Base-by-base conservation (phyloP, 805 yeast genomes). In the Cyberlindnera lachancei region DNA sequence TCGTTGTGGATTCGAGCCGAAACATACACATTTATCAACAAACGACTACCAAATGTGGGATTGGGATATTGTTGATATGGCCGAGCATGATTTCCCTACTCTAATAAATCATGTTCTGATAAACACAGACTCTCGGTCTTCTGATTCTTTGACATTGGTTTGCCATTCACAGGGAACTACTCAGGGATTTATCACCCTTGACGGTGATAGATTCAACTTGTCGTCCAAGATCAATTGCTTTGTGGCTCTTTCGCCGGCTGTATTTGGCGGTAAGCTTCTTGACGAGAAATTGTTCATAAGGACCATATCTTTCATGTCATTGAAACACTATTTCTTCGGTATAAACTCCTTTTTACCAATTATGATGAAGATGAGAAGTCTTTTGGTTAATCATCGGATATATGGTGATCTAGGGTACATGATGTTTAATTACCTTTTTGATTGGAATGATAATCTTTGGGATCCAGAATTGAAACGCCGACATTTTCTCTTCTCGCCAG, bases 141-240 rank as follows among this genome's bases (percentile, higher is more conserved):
- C 68, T 0, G 18, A 16, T 7, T 70, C 76, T 45, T 45, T 88
- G 7, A 66, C 79, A 0, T 56, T 90, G 15, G 67, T 79, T 8
- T 88, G 88, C 2, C 98, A 90, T 53, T 84, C 94, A 12, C 97
- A 92, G 58, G 97, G 97, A 1, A 87, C 96, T 2, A 75, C 96
- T 1, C 95, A 88, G 55, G 68, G 81, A 1, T 80, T 86, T 34
- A 59, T 82, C 46, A 73, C 86, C 29, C 60, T 92, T 22, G 68
- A 80, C 13, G 59, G 63, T 32, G 69, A 68, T 15, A 54, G 52
- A 19, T 64, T 70, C 32, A 55, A 56, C 12, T 44, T 73, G 23
- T 73, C 75, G 29, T 57, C 61, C 4, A 77, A 75, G 40, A 55
- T 90, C 14, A 78, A 77, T 34, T 67, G 71, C 33, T 84, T 85